phyloP scores from a whole-genome alignment of 192 early-diverging fungal species.

The Phycomyces nitens region DNA sequence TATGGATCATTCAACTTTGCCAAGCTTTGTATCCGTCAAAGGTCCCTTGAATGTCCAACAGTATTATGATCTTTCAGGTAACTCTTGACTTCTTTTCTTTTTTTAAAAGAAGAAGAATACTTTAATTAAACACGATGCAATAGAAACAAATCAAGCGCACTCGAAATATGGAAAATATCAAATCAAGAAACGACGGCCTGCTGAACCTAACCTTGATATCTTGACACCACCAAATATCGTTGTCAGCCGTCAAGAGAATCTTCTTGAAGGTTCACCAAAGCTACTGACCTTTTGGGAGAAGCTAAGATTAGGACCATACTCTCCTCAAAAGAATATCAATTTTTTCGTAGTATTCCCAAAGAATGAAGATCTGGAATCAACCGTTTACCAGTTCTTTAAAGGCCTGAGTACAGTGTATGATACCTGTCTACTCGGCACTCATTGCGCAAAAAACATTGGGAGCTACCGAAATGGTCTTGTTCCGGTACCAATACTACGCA shows the following conservation, averaged over 20 bases:
- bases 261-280: constrained; percentile 49
- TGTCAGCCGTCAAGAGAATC: constrained; percentile 49
- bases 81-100: constrained; percentile 4
- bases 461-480: constrained; percentile 41
- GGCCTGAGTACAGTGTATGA: constrained; percentile 47
- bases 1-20: constrained; percentile 19
- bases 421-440: constrained; percentile 43
- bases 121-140: constrained; percentile 10
- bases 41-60: constrained; percentile 44
- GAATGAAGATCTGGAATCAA: constrained; percentile 33
- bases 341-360: constrained; percentile 54
- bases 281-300: constrained; percentile 56
- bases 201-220: constrained; percentile 40
- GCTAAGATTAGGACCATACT: constrained; percentile 50
- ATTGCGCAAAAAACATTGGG: constrained; percentile 39
- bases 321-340: constrained; percentile 43
- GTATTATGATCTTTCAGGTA: constrained; percentile 41
- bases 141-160: constrained; percentile 46
- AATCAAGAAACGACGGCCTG: constrained; percentile 44
- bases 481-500: constrained; percentile 42
- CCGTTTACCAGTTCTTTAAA: constrained; percentile 38
- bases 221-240: constrained; percentile 48
- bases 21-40: constrained; percentile 27
- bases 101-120: constrained; percentile 13
- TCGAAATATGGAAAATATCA: constrained; percentile 55